Percentiles rank a stretch among this genome's conserved stretches.
Evolutionary conservation across 129 eudicot genomes (phyloP).

Genomic region (Logfia minima): DNA sequence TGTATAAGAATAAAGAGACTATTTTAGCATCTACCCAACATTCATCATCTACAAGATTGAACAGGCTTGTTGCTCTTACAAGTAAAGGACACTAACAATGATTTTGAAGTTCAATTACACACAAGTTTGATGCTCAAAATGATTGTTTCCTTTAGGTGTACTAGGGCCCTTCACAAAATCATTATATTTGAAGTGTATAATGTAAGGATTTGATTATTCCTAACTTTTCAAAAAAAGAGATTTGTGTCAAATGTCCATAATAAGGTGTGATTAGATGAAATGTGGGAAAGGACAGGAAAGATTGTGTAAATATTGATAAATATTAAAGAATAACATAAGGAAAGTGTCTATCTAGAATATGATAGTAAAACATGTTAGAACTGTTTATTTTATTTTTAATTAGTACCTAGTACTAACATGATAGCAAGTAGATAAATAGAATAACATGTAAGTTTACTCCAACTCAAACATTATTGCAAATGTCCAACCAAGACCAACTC

Average conservation of each 20-base stretch:
- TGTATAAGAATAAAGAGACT: not conserved
- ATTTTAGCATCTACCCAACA: slow-evolving; percentile 5
- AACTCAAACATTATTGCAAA: not conserved
- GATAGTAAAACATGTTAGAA: too few species aligned
- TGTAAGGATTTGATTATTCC: not conserved
- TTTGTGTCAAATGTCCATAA: not conserved
- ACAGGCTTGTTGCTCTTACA: not conserved
- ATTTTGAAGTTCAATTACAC: not conserved
- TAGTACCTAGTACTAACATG: too few species aligned
- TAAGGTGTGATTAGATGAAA: not conserved
- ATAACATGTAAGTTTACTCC: not conserved
- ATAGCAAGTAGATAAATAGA: too few species aligned
- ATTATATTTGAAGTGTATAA: slow-evolving; percentile 13
- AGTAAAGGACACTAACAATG: slow-evolving; percentile 7
- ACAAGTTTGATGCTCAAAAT: not conserved
- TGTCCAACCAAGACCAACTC: not conserved
- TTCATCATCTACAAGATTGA: not conserved
- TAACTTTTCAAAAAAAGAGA: not conserved
- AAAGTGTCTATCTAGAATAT: too few species aligned
- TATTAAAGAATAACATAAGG: too few species aligned
- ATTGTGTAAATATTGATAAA: too few species aligned
- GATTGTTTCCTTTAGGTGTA: slow-evolving; percentile 6
- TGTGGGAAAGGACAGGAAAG: not conserved
- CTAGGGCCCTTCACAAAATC: not conserved
- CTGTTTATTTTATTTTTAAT: too few species aligned